Conservation (phyloP, 164 flowering plant genomes). For the Protea cynaroides region DNA sequence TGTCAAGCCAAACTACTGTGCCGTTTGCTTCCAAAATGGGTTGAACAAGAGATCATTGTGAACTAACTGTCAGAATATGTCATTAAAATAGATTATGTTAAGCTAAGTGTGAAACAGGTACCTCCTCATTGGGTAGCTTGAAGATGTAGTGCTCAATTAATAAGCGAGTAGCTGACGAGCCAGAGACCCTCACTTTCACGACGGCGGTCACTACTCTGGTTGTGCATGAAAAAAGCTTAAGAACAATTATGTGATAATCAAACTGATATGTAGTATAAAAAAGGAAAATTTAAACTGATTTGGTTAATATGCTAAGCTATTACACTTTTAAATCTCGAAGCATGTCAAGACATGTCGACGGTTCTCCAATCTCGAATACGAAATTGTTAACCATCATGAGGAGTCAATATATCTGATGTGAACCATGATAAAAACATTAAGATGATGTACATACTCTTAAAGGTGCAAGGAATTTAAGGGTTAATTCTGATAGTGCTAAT, state of each 20-base stretch:
- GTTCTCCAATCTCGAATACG: neutral
- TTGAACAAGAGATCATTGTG: slow-evolving; percentile 19
- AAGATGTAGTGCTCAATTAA: slow-evolving; percentile 70
- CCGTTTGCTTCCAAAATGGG: slow-evolving; percentile 53
- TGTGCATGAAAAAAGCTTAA: slow-evolving; percentile 11
- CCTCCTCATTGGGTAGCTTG: slow-evolving; percentile 84
- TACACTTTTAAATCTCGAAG: too few relatives aligned
- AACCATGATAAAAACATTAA: neutral
- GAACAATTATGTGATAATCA: neutral
- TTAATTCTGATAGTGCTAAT: slow-evolving; percentile 74
- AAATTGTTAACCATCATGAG: neutral
- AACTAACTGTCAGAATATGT: neutral
- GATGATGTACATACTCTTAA: slow-evolving; percentile 46
- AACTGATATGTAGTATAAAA: neutral
- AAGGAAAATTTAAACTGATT: too few relatives aligned
- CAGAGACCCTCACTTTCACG: slow-evolving; percentile 72
- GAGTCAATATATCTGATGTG: neutral
- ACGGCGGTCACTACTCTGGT: slow-evolving; percentile 79
- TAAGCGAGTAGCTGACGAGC: slow-evolving; percentile 70
- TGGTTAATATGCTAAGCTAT: too few relatives aligned
- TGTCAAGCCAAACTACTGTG: slow-evolving; percentile 67
- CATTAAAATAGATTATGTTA: neutral
- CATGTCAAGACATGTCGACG: neutral
- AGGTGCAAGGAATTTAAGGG: slow-evolving; percentile 80
- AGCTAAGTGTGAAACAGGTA: slow-evolving; percentile 13